A percentile compares a stretch with the other conserved stretches of the same genome.
phyloP scores from a whole-genome alignment of 1,284 basidiomycete species.

The Cryptococcus sp. region DNA sequence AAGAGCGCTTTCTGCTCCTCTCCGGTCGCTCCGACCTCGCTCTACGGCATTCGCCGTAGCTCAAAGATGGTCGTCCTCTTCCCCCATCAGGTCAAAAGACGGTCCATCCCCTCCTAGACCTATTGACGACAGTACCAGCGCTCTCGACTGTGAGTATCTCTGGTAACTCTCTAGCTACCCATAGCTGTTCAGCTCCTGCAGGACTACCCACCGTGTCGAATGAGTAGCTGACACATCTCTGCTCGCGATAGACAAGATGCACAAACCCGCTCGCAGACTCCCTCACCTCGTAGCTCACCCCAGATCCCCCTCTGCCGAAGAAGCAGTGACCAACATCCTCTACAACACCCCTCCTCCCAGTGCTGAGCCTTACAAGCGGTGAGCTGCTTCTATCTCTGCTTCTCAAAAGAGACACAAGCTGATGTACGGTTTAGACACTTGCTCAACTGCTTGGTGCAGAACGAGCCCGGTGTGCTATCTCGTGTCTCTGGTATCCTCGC shows the following conservation, averaged over 20 bases:
- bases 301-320: slow-evolving; percentile 69
- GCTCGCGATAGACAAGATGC: slow-evolving; percentile 49
- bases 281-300: slow-evolving; percentile 47
- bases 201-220: too few species aligned
- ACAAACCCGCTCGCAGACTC: slow-evolving; percentile 40
- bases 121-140: slow-evolving; percentile 88
- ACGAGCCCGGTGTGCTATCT: slow-evolving; percentile 97
- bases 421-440: slow-evolving; percentile 68
- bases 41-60: slow-evolving; percentile 7
- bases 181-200: too few species aligned
- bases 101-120: slow-evolving; percentile 49
- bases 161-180: background rate
- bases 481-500: slow-evolving; percentile 97
- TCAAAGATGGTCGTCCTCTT: slow-evolving; percentile 22
- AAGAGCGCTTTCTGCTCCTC: slow-evolving; percentile 20
- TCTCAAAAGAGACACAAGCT: background rate
- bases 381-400: slow-evolving; percentile 36
- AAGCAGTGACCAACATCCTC: slow-evolving; percentile 91
- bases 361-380: slow-evolving; percentile 93
- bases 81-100: slow-evolving; percentile 23
- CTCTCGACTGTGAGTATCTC: slow-evolving; percentile 85
- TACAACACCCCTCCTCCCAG: slow-evolving; percentile 95
- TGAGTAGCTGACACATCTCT: background rate
- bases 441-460: slow-evolving; percentile 97
- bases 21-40: slow-evolving; percentile 9